Evolutionary conservation across 164 flowering plant genomes (phyloP).

Genomic region (Sextonia rubra): DNA sequence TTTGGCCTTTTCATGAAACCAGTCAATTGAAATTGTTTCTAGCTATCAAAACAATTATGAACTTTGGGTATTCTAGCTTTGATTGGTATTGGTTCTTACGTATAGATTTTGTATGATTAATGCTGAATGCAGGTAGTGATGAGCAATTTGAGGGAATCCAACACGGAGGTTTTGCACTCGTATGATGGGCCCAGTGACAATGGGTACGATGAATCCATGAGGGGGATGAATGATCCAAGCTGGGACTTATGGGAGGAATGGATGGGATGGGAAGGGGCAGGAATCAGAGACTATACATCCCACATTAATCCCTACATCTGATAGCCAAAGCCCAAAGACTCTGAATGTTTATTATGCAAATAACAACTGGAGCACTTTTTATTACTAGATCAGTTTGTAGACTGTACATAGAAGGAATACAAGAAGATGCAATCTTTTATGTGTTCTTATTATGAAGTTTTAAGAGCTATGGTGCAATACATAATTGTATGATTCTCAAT

Average conservation of each 20-base stretch:
- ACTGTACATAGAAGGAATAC: too few relatives aligned
- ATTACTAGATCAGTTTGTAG: too few relatives aligned
- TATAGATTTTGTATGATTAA: background rate
- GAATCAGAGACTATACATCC: conserved; percentile 68
- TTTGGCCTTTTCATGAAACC: too few relatives aligned
- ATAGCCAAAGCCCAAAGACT: background rate
- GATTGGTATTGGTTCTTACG: background rate
- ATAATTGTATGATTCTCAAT: too few relatives aligned
- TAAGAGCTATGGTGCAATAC: too few relatives aligned
- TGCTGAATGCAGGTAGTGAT: conserved; percentile 75
- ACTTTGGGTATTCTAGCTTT: too few relatives aligned
- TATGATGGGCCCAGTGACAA: background rate
- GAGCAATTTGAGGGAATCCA: conserved; percentile 48
- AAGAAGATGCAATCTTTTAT: too few relatives aligned
- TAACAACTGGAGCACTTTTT: too few relatives aligned
- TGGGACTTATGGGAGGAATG: conserved; percentile 87
- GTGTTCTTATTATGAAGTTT: too few relatives aligned
- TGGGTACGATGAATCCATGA: conserved; percentile 33
- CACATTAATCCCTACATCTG: conserved; percentile 79
- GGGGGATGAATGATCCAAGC: conserved; percentile 64
- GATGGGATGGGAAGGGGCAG: conserved; percentile 99
- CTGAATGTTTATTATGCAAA: too few relatives aligned
- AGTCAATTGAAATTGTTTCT: too few relatives aligned
- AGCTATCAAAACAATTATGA: too few relatives aligned
- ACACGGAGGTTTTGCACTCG: conserved; percentile 3